Conservation (phyloP, 129 eudicot genomes). For the Flaveria sonorensis region DNA sequence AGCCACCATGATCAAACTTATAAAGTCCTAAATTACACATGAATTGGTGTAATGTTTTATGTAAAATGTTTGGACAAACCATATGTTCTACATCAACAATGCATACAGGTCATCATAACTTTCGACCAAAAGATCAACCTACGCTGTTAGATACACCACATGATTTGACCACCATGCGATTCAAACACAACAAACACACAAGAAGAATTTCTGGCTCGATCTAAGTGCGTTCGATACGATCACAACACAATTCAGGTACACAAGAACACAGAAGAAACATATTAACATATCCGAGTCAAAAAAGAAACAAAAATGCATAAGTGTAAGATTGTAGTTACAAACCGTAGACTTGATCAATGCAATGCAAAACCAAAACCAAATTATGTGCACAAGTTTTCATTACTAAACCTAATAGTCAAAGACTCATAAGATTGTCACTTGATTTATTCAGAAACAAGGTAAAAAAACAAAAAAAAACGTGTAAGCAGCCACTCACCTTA, state of each 20-base stretch:
- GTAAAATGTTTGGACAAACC: too few species aligned
- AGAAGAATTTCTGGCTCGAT: background rate
- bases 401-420: conserved; percentile 18
- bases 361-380: conserved; percentile 16
- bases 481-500: conserved; percentile 33
- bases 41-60: too few species aligned
- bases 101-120: too few species aligned
- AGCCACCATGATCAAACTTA: too few species aligned
- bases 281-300: background rate
- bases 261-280: background rate
- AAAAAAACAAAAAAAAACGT: background rate
- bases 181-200: too few species aligned
- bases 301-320: background rate
- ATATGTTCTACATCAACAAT: too few species aligned
- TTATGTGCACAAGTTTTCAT: conserved; percentile 31
- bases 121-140: too few species aligned
- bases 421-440: conserved; percentile 30
- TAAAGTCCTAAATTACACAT: too few species aligned
- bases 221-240: background rate
- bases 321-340: conserved; percentile 3
- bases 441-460: conserved; percentile 27
- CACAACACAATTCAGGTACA: background rate
- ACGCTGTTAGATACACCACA: background rate
- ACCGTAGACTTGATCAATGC: conserved; percentile 9
- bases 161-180: background rate